Evolutionary conservation across 306 rosid genomes (phyloP), one percentile per base, ranked within the genome.

Genomic region (Albizia julibrissin): DNA sequence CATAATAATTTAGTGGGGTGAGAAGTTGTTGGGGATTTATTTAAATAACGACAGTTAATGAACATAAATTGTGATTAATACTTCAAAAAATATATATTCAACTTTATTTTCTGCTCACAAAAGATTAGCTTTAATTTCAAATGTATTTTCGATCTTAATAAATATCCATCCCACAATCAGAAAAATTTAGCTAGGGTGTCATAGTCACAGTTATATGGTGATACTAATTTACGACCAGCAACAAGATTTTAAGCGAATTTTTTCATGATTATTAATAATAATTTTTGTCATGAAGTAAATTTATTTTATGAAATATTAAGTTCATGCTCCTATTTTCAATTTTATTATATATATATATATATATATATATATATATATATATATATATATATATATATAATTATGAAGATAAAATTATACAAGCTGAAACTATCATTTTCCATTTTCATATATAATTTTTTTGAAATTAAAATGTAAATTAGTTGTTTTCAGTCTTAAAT

Each of bases 11-110:
- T 22, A 16, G 21, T 40, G 2, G 8, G 2, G 8, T 33, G 34
- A 6, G 50, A 6, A 50, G 82, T 79, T 68, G 75, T 50, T 79
- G 68, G 54, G 39, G 67, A 50, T 68, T 65, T 31, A 68, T 33
- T 50, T 78, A 34, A 31, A 66, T 33, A 46, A 78, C 12, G 65
- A n/a, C 34, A 68, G 15, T 15, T 27, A 77, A 66, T 49, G 65
- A 39, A 78, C 49, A 22, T 34, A 79, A 37, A 68, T 9, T 29
- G 66, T 14, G 8, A 42, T 11, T 69, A 42, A 26, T 37, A 18
- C 31, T 5, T 26, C 3, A 1, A 31, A 67, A 58, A 5, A 10
- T 3, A 13, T 10, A 46, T 46, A 46, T 46, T 13, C 54, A n/a
- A 9, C 1, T 12, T 69, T 19, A 19, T 31, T 34, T 9, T 1